phyloP scores from a whole-genome alignment of 306 rosid genomes.

The Malus sylvestris region DNA sequence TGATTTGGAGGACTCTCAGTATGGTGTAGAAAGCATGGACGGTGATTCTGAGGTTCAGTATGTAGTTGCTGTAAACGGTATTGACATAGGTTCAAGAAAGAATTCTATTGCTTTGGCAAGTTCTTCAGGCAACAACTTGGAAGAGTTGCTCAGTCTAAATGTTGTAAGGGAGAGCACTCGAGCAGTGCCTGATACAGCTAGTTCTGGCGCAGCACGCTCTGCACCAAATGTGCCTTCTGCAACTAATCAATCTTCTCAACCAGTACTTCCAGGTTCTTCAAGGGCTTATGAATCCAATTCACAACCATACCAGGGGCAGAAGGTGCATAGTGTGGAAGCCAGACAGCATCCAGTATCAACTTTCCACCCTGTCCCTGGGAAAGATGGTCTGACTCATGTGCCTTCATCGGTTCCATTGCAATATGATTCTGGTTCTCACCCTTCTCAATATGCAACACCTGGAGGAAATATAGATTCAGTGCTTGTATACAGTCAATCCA shows the following conservation, averaged over 20 bases:
- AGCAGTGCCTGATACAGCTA: slow-evolving; percentile 32
- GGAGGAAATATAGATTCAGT: slow-evolving; percentile 20
- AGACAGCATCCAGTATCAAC: slow-evolving; percentile 32
- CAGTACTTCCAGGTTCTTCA: slow-evolving; percentile 36
- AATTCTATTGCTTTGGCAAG: slow-evolving; percentile 44
- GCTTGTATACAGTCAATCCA: slow-evolving; percentile 11
- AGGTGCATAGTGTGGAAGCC: slow-evolving; percentile 35
- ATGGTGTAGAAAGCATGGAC: slow-evolving; percentile 47
- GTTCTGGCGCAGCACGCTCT: slow-evolving; percentile 29
- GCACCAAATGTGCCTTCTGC: slow-evolving; percentile 35
- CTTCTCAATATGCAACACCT: slow-evolving; percentile 14
- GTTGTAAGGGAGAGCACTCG: slow-evolving; percentile 41
- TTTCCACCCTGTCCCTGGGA: slow-evolving; percentile 17
- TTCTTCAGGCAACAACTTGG: slow-evolving; percentile 48
- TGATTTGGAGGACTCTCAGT: slow-evolving; percentile 69
- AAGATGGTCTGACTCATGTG: slow-evolving; percentile 22
- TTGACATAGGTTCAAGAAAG: slow-evolving; percentile 56
- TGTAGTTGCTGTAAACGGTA: slow-evolving; percentile 80
- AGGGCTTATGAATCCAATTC: slow-evolving; percentile 42
- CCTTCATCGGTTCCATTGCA: slow-evolving; percentile 25
- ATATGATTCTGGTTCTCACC: slow-evolving; percentile 15
- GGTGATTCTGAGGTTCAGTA: slow-evolving; percentile 68
- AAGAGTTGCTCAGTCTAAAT: slow-evolving; percentile 51
- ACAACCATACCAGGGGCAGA: slow-evolving; percentile 34
- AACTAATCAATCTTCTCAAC: slow-evolving; percentile 38